Base-by-base conservation (phyloP, 2,329 filamentous ascomycete species). In the Nemania sp. region DNA sequence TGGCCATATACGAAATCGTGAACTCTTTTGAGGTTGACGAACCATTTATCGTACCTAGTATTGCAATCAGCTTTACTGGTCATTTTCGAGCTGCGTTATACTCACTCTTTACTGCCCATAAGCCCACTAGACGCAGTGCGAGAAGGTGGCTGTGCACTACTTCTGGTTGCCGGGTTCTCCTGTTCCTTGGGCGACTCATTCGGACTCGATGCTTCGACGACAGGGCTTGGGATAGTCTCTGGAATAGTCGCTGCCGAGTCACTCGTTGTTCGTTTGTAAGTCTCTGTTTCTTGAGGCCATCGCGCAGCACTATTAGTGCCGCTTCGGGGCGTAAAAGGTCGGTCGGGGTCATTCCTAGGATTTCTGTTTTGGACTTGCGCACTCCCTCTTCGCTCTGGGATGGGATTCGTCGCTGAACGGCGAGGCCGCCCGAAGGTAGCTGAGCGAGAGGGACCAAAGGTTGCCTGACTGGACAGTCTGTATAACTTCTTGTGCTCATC, bases 1-100 rank as follows among this genome's bases (percentile, higher is more conserved):
- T 40, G 1, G 6, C 49, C 49, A 15, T 52, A 52, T 26, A 47
- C 49, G 23, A 52, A 47, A 6, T 33, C 6, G 12, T 52, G 42
- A 15, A 26, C 28, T 41, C 15, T 42, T 5, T 36, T 5, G 34
- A 52, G 42, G 28, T 36, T 47, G 15, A 5, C 11, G 17, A 46
- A 47, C 49, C 42, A 52, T 6, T 47, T 36, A 15, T 45, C 5
- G 9, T 47, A 46, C 19, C 49, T 52, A 5, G 7, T 7, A 8
- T 14, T 6, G 6, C 9, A 8, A 9, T 47, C 41, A 47, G 42
- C n/a, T 28, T 30, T 28, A 2, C n/a, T 11, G 7, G 5, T 42
- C 30, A 23, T 7, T 4, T 14, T 8, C 7, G 37, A 11, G 22
- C 17, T 4, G 15, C 28, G 9, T 3, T 2, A 46, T 22, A 42